These are phyloP conservation scores for Oryza glaberrima DNA, from an alignment of 176 grass and related monocot species.

Conservation along the genomic window DNA sequence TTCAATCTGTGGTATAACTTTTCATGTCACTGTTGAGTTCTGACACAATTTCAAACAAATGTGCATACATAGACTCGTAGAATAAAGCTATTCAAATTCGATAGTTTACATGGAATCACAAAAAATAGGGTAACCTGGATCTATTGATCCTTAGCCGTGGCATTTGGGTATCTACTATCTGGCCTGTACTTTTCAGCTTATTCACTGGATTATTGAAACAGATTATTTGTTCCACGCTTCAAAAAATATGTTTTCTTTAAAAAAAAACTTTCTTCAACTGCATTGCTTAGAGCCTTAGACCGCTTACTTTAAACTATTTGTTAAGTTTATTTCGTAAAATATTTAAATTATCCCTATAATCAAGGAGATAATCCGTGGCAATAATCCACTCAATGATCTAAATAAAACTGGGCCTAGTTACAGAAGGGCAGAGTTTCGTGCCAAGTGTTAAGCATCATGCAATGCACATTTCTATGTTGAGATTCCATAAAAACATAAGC, in stretches of 20 bases:
- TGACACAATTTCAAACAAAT: conserved; percentile 9
- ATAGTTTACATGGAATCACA: not conserved
- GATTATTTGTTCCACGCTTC: too few relatives aligned
- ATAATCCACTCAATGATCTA: too few relatives aligned
- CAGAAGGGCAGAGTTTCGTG: not conserved
- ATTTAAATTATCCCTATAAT: too few relatives aligned
- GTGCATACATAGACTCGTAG: not conserved
- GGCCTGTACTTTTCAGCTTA: too few relatives aligned
- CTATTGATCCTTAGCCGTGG: not conserved
- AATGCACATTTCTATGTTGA: not conserved
- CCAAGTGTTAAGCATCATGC: not conserved
- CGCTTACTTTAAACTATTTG: too few relatives aligned
- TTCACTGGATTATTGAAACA: too few relatives aligned
- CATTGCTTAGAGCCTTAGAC: too few relatives aligned
- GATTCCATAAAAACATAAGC: not conserved
- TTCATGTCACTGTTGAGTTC: not conserved
- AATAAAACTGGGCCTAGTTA: not conserved
- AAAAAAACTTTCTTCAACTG: too few relatives aligned
- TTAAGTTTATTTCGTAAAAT: too few relatives aligned
- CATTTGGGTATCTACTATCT: not conserved
- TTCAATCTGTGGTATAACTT: not conserved
- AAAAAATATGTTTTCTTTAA: too few relatives aligned
- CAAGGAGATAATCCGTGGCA: too few relatives aligned
- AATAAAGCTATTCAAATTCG: not conserved
- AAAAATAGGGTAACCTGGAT: not conserved